Percentiles rank a stretch among this genome's conserved stretches.
Conservation (phyloP, 495 filamentous ascomycete genomes). For the Aspergillus cavernicola region DNA sequence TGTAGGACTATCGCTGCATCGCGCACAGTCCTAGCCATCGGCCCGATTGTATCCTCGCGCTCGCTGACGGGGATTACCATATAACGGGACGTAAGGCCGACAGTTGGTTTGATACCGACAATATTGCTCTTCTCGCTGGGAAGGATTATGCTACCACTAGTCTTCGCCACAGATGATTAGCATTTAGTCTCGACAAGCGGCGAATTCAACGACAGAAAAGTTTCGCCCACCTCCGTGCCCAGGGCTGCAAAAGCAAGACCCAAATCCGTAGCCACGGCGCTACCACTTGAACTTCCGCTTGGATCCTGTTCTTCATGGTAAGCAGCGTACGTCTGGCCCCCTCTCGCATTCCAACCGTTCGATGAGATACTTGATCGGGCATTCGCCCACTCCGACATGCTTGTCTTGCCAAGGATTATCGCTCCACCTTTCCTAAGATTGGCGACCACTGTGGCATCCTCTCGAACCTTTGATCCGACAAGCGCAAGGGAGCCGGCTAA, state of each 20-base stretch:
- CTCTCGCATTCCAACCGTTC: constrained; percentile 54
- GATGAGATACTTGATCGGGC: constrained; percentile 44
- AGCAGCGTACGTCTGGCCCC: constrained; percentile 47
- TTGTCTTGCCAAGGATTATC: constrained; percentile 54
- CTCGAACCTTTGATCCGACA: constrained; percentile 42
- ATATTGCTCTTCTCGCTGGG: constrained; percentile 51
- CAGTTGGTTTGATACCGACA: constrained; percentile 65
- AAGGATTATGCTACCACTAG: constrained; percentile 52
- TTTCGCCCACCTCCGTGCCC: constrained; percentile 44
- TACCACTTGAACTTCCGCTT: constrained; percentile 51
- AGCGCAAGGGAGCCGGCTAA: constrained; percentile 57
- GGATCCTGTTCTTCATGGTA: constrained; percentile 52
- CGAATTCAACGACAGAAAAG: neutral
- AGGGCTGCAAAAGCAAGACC: constrained; percentile 47
- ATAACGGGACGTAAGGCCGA: constrained; percentile 60
- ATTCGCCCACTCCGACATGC: constrained; percentile 54
- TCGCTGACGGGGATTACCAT: constrained; percentile 60
- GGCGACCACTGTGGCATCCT: constrained; percentile 42
- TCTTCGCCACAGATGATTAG: constrained; percentile 26
- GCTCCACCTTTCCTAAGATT: constrained; percentile 49
- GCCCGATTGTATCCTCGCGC: constrained; percentile 63
- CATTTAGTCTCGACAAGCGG: neutral
- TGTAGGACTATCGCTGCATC: constrained; percentile 65
- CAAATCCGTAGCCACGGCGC: constrained; percentile 46
- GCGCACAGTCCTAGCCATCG: constrained; percentile 60